Percentiles rank a stretch among this genome's conserved stretches.
Conservation (phyloP, 441 rosid genomes). For the Gossypium laxum region DNA sequence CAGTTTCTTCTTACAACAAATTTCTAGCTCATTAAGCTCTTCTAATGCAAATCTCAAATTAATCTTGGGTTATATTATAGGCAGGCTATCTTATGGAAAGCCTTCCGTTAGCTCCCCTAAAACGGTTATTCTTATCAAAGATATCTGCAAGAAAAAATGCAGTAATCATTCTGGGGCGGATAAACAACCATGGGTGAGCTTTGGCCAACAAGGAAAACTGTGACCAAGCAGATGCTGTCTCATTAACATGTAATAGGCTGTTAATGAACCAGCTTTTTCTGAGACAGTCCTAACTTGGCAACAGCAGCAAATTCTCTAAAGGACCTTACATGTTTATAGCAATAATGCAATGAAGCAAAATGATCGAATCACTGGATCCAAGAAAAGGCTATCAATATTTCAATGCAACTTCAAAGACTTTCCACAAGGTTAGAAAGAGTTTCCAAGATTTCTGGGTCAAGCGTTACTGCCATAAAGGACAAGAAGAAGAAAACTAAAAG, state of each 20-base stretch:
- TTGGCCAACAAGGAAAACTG: no score
- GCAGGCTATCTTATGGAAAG: background rate
- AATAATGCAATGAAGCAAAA: background rate
- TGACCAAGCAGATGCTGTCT: background rate
- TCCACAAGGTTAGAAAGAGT: no score
- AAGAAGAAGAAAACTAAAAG: background rate
- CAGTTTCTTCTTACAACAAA: background rate
- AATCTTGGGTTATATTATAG: background rate
- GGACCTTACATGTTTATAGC: background rate
- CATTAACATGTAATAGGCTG: background rate
- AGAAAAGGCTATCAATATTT: background rate
- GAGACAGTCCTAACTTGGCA: background rate
- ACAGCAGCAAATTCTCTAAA: background rate
- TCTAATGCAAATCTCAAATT: slow-evolving; percentile 4
- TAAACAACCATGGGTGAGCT: background rate
- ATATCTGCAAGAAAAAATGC: background rate
- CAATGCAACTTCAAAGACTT: no score
- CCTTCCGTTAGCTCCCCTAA: background rate
- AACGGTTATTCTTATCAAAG: background rate
- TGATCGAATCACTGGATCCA: background rate
- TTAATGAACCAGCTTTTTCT: background rate
- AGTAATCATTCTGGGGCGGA: background rate
- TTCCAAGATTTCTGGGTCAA: background rate
- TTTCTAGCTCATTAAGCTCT: background rate
- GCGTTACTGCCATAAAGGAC: background rate